Conservation (phyloP, 129 eudicot species). For the Flaveria ramosissima region DNA sequence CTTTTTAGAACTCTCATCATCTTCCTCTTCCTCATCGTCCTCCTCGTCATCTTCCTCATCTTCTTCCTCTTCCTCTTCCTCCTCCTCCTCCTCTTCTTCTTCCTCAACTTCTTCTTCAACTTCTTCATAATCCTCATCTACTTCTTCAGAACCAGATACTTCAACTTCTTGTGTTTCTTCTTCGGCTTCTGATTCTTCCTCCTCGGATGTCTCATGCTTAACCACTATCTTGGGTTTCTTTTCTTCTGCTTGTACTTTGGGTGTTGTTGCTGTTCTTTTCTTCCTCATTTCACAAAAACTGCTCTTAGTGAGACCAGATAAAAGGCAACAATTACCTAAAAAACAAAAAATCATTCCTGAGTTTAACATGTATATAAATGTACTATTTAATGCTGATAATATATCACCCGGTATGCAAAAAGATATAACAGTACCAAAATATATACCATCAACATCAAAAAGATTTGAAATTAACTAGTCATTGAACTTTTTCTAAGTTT, state of each 20-base stretch:
- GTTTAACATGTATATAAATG: not conserved
- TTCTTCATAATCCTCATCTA: slow-evolving; percentile 20
- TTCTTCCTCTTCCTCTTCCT: slow-evolving; percentile 29
- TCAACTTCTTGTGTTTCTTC: slow-evolving; percentile 32
- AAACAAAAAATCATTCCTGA: not conserved
- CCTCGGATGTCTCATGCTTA: slow-evolving; percentile 41
- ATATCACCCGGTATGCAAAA: slow-evolving; percentile 5
- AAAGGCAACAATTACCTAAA: slow-evolving; percentile 26
- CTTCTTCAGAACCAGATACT: slow-evolving; percentile 37
- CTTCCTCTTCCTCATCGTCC: slow-evolving; percentile 25
- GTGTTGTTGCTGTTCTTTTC: slow-evolving; percentile 39
- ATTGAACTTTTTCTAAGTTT: not conserved
- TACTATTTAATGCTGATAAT: not conserved
- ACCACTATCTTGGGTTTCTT: slow-evolving; percentile 35
- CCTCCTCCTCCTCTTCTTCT: slow-evolving; percentile 22
- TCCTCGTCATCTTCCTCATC: slow-evolving; percentile 42
- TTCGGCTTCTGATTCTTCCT: slow-evolving; percentile 32
- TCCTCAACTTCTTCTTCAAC: slow-evolving; percentile 25
- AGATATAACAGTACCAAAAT: not conserved
- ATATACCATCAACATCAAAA: not conserved
- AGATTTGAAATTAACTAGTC: not conserved
- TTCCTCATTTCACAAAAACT: slow-evolving; percentile 34
- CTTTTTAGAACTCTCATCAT: slow-evolving; percentile 51
- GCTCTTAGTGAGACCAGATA: slow-evolving; percentile 17
- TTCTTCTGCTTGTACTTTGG: slow-evolving; percentile 36